Evolutionary conservation across 169 alveolate genomes (phyloP).

Genomic region (Besnoitia besnoiti): DNA sequence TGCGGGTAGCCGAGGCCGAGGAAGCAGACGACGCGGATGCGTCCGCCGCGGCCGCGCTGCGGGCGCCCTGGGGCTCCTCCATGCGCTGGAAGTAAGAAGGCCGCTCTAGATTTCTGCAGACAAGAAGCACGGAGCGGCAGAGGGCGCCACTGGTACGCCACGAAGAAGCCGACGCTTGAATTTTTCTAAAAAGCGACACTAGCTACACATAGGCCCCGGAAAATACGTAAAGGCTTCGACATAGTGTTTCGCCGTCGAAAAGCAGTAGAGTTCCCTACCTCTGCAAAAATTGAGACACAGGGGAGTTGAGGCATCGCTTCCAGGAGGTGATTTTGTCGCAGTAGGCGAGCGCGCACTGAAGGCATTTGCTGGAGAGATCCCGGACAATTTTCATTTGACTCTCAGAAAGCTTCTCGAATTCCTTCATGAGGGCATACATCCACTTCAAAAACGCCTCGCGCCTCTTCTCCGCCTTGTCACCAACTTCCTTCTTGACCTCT

Average conservation of each 20-base stretch:
- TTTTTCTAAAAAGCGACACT: not conserved
- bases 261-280: too few relatives aligned
- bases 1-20: not conserved
- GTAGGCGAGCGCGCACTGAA: constrained; percentile 58
- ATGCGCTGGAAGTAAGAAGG: constrained; percentile 65
- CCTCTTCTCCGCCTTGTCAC: constrained; percentile 20
- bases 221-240: too few relatives aligned
- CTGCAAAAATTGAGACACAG: constrained; percentile 34
- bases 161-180: too few relatives aligned
- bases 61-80: not conserved
- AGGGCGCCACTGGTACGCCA: too few relatives aligned
- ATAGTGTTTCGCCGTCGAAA: too few relatives aligned
- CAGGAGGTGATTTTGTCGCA: constrained; percentile 62
- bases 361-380: constrained; percentile 42
- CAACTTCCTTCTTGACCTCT: not conserved
- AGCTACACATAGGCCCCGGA: too few relatives aligned
- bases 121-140: not conserved
- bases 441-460: constrained; percentile 28
- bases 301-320: constrained; percentile 60
- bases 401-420: not conserved
- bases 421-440: constrained; percentile 12
- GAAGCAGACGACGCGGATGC: not conserved
- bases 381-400: constrained; percentile 2
- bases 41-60: not conserved
- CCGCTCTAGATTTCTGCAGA: constrained; percentile 43